A percentile compares a stretch with the other conserved stretches of the same genome.
Conservation (phyloP, 1,284 basidiomycete genomes). For the Irpex lacteus region DNA sequence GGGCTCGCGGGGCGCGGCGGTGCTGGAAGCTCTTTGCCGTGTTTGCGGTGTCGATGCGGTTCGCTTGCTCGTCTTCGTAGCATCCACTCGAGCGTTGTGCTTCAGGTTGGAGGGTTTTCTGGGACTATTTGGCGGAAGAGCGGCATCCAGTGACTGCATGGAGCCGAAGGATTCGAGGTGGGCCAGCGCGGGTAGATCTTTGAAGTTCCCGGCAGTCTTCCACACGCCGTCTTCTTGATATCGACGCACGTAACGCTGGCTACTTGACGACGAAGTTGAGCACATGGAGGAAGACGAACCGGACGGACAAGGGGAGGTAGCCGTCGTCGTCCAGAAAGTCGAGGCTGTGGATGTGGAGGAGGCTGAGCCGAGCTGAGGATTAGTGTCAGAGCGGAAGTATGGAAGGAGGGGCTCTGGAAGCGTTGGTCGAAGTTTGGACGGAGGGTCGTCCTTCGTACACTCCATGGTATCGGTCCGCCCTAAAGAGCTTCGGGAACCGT, state of each 20-base stretch:
- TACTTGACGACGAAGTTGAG: background rate
- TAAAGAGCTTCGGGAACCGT: background rate
- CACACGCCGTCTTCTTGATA: slow-evolving; percentile 1
- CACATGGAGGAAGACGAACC: background rate
- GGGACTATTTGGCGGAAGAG: background rate
- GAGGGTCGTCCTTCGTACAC: background rate
- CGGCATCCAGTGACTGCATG: background rate
- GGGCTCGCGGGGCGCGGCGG: background rate
- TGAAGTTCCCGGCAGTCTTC: background rate
- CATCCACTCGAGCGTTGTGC: background rate
- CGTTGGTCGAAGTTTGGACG: background rate
- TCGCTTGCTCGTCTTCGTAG: background rate
- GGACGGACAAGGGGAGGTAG: background rate
- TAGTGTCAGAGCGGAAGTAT: background rate
- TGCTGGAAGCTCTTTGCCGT: background rate
- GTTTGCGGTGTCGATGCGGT: background rate
- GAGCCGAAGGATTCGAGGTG: background rate
- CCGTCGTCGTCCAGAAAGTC: background rate
- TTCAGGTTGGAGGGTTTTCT: background rate
- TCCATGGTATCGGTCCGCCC: background rate
- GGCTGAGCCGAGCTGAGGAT: background rate
- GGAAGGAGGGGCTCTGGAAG: background rate
- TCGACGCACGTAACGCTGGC: background rate
- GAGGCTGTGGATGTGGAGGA: background rate
- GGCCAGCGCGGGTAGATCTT: background rate